Percentiles rank a stretch among this genome's conserved stretches.
These are phyloP conservation scores for Verbascum thapsus DNA, from an alignment of 257 asterid species.

Conservation along the genomic window DNA sequence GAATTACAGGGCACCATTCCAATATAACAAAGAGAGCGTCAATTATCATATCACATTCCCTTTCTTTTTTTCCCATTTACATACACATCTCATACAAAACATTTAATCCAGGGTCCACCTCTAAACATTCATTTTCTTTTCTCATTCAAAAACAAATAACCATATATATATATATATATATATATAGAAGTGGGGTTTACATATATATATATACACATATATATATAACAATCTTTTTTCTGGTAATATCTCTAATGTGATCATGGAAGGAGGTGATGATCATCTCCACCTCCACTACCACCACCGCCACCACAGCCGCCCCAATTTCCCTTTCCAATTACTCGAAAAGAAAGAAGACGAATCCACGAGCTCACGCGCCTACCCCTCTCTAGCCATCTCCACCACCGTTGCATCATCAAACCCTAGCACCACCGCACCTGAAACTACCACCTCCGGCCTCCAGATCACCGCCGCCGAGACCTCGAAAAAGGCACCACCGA, in stretches of 20 bases:
- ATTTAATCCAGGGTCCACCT: conserved; percentile 28
- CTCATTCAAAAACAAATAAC: background rate
- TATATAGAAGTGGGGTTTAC: conserved; percentile 28
- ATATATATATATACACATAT: conserved; percentile 18
- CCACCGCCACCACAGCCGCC: conserved; percentile 53
- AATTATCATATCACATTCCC: background rate
- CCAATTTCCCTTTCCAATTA: conserved; percentile 78
- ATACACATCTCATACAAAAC: conserved; percentile 31
- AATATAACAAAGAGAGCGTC: conserved; percentile 13
- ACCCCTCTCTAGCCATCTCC: conserved; percentile 44
- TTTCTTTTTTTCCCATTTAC: conserved; percentile 7
- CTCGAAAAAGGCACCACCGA: conserved; percentile 70
- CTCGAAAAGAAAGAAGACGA: conserved; percentile 77
- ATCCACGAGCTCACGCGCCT: conserved; percentile 40
- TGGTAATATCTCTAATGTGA: conserved; percentile 46
- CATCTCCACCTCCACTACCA: conserved; percentile 66
- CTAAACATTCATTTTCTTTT: background rate
- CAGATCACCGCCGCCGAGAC: conserved; percentile 50
- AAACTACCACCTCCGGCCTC: conserved; percentile 38
- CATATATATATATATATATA: too few species aligned
- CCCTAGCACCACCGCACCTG: conserved; percentile 40
- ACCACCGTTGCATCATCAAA: conserved; percentile 33
- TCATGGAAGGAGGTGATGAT: conserved; percentile 89
- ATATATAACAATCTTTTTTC: conserved; percentile 4
- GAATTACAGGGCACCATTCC: conserved; percentile 45